Conservation (phyloP, 2,329 filamentous ascomycete species). For the Calonectria pseudoreteaudii region DNA sequence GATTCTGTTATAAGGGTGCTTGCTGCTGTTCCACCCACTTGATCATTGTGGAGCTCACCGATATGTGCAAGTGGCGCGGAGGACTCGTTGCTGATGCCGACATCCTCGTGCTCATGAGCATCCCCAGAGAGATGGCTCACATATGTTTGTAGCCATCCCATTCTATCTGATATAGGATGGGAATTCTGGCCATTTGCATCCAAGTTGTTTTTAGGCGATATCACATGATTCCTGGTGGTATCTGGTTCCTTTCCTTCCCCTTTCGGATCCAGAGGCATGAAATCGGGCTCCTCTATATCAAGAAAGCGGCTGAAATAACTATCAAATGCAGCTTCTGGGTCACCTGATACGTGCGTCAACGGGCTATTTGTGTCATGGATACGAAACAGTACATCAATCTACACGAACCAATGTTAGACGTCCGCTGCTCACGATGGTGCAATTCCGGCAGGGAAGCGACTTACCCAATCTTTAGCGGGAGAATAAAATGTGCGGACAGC, state of each 20-base stretch:
- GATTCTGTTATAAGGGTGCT: neutral
- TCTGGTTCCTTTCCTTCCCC: neutral
- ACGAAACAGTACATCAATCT: conserved; percentile 10
- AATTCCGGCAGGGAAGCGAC: neutral
- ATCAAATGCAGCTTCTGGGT: neutral
- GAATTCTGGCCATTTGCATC: neutral
- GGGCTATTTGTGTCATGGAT: conserved; percentile 9
- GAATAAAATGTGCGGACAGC: conserved; percentile 9
- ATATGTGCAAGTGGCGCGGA: too few species aligned
- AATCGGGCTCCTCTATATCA: conserved; percentile 6
- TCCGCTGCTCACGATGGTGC: neutral
- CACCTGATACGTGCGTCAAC: neutral
- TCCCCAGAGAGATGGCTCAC: conserved; percentile 11
- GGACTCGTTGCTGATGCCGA: neutral
- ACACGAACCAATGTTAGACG: neutral
- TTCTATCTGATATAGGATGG: neutral
- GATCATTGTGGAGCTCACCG: neutral
- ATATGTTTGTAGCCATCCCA: conserved; percentile 14
- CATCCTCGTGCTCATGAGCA: neutral
- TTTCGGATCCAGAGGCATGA: neutral
- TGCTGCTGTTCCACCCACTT: neutral
- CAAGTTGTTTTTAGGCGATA: neutral
- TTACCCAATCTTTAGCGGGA: conserved; percentile 5
- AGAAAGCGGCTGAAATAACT: conserved; percentile 11
- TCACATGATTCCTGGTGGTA: neutral